Evolutionary conservation across 192 early-diverging fungal genomes (phyloP).

Genomic region (Linnemannia elongata): DNA sequence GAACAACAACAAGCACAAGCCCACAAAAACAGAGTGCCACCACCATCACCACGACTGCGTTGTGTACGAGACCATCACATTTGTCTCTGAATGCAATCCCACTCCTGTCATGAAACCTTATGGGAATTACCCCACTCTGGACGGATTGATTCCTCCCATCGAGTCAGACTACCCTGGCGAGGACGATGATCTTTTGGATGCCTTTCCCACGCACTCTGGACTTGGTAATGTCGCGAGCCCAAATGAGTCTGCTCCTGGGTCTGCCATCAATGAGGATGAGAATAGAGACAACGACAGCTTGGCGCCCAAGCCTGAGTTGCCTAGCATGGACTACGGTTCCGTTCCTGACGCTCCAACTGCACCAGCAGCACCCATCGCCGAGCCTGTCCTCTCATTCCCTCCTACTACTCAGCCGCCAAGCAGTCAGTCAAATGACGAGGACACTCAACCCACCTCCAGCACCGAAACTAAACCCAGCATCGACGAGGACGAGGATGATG

Average conservation of each 20-base stretch:
- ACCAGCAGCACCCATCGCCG: background rate
- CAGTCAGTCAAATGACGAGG: background rate
- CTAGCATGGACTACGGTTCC: too few species aligned
- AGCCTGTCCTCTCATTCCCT: background rate
- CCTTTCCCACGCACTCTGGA: background rate
- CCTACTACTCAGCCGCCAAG: background rate
- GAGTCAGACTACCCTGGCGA: background rate
- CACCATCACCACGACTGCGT: slow-evolving; percentile 9
- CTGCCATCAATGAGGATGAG: background rate
- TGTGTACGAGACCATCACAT: slow-evolving; percentile 17
- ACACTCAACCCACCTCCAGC: background rate
- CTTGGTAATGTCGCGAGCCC: background rate
- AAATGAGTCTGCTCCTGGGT: background rate
- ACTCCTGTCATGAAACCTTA: too few species aligned
- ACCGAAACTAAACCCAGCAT: background rate
- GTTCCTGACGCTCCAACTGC: background rate
- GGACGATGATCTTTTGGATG: too few species aligned
- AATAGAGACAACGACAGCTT: background rate
- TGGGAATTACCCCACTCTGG: background rate
- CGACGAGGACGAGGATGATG: background rate
- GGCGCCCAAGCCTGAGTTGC: background rate
- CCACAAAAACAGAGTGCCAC: background rate
- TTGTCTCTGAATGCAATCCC: slow-evolving; percentile 11
- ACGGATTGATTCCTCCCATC: background rate
- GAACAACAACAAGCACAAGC: background rate